Evolutionary conservation across 495 filamentous ascomycete genomes (phyloP).

Genomic region (Penicillium fimorum): DNA sequence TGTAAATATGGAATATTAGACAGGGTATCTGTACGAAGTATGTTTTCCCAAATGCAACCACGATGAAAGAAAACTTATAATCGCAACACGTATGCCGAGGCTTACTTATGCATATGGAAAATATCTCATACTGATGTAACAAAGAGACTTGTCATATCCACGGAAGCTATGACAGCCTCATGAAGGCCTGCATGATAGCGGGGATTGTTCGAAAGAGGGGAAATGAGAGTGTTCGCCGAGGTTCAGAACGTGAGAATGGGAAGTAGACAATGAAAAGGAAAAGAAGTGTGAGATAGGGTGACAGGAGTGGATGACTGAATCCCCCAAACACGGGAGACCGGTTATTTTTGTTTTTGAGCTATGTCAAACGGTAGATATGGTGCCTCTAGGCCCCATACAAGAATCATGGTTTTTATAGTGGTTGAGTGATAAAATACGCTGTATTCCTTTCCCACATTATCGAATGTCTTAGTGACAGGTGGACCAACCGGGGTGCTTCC

Average conservation of each 20-base stretch:
- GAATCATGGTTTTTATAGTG: too few relatives aligned
- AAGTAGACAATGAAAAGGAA: not conserved
- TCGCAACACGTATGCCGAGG: not conserved
- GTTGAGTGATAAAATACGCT: too few relatives aligned
- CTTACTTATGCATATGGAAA: constrained; percentile 1
- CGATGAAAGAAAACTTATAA: not conserved
- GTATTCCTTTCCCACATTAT: too few relatives aligned
- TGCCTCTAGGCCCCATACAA: too few relatives aligned
- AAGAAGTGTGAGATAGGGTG: not conserved
- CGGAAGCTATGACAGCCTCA: not conserved
- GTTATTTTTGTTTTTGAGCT: not conserved
- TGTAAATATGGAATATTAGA: not conserved
- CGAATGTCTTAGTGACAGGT: not conserved
- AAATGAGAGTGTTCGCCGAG: not conserved
- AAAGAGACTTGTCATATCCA: constrained; percentile 9
- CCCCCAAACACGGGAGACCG: not conserved
- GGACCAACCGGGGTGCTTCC: constrained; percentile 75
- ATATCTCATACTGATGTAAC: not conserved
- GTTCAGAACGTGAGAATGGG: not conserved
- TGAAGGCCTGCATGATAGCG: not conserved
- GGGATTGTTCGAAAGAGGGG: not conserved
- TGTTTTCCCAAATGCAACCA: not conserved
- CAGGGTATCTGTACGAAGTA: not conserved
- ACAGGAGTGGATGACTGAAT: not conserved
- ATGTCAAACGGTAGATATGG: too few relatives aligned